Percentiles rank a stretch among this genome's conserved stretches.
These are phyloP conservation scores for Solanum corneliomulleri DNA, from an alignment of 257 asterid species.

Conservation along the genomic window DNA sequence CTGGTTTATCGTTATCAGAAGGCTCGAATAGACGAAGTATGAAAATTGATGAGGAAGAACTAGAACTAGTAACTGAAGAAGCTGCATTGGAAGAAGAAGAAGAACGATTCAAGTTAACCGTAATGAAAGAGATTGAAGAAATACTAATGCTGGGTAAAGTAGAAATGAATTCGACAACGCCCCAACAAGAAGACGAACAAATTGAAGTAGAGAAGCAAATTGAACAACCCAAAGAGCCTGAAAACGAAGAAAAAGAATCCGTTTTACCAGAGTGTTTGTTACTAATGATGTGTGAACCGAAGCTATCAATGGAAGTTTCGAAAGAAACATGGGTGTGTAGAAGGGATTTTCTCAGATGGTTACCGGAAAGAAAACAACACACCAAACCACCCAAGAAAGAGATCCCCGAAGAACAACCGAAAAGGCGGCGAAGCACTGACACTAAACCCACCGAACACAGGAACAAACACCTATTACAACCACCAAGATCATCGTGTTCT, in stretches of 20 bases:
- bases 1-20: slow-evolving; percentile 20
- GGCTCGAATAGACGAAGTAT: not conserved
- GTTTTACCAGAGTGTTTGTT: slow-evolving; percentile 74
- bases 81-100: slow-evolving; percentile 8
- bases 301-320: slow-evolving; percentile 92
- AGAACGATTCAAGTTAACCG: slow-evolving; percentile 1
- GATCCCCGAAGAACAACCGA: not conserved
- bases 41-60: slow-evolving; percentile 9
- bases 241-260: not conserved
- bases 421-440: not conserved
- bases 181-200: not conserved
- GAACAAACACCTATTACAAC: not conserved
- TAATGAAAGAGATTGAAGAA: not conserved
- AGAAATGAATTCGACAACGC: not conserved
- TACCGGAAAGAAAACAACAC: slow-evolving; percentile 42
- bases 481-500: slow-evolving; percentile 64
- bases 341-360: slow-evolving; percentile 69
- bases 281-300: slow-evolving; percentile 96
- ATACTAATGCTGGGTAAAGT: not conserved
- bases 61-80: slow-evolving; percentile 6
- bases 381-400: not conserved
- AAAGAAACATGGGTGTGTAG: slow-evolving; percentile 98
- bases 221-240: not conserved
- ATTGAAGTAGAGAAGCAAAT: not conserved
- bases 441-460: not conserved